Evolutionary conservation across 140 eudicot species (phyloP).

Genomic region (Ambrosia hybrid): DNA sequence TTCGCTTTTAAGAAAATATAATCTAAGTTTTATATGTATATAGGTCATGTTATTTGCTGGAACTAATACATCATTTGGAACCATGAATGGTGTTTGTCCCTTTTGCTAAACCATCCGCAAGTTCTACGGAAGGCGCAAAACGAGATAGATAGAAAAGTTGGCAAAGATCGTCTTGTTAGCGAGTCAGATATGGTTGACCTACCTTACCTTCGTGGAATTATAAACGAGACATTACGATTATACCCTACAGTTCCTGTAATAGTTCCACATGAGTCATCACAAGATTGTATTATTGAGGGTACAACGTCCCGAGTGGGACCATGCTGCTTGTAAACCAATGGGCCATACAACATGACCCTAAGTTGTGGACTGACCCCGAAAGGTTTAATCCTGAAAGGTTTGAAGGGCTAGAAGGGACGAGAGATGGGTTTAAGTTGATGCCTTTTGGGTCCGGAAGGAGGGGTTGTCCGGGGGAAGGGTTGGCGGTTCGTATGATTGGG

Average conservation of each 20-base stretch:
- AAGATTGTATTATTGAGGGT: constrained; percentile 40
- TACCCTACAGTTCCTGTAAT: constrained; percentile 37
- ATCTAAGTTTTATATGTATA: background rate
- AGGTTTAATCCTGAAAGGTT: constrained; percentile 52
- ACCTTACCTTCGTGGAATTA: constrained; percentile 29
- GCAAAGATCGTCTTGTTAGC: constrained; percentile 13
- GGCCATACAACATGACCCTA: constrained; percentile 54
- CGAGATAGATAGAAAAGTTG: constrained; percentile 16
- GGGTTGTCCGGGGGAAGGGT: constrained; percentile 51
- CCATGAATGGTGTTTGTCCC: constrained; percentile 36
- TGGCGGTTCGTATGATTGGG: constrained; percentile 38
- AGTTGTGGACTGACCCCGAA: constrained; percentile 37
- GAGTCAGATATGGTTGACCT: constrained; percentile 26
- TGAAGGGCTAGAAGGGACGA: constrained; percentile 19
- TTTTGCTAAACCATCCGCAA: constrained; percentile 28
- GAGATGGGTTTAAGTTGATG: constrained; percentile 41
- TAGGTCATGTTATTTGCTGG: constrained; percentile 34
- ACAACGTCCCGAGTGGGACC: constrained; percentile 38
- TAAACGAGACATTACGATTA: constrained; percentile 33
- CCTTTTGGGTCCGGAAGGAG: constrained; percentile 57
- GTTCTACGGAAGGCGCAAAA: constrained; percentile 25
- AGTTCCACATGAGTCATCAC: constrained; percentile 42
- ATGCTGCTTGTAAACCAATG: constrained; percentile 45
- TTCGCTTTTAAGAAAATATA: background rate
- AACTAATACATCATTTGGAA: constrained; percentile 28